Base-by-base conservation (phyloP, 257 asterid species). In the Voacanga thouarsii region DNA sequence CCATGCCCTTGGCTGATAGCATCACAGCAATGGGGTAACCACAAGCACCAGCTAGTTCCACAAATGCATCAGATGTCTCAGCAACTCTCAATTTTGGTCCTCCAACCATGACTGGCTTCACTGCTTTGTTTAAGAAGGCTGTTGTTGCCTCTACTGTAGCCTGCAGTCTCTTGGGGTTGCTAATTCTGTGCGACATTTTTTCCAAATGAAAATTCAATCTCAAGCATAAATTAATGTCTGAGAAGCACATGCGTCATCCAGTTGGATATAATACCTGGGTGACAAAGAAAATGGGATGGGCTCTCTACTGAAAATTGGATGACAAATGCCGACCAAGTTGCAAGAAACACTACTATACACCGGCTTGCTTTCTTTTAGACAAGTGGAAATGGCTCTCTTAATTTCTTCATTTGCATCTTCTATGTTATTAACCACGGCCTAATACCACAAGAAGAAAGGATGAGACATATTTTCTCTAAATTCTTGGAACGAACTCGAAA, bases 371-470 rank as follows among this genome's bases (percentile, higher is more conserved):
- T 93, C 98, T 83, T 84, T 88, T 37, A 93, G 77, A 76, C 96
- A 91, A 2, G 96, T 91, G 53, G 98, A 87, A 74, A 93, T 88
- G 65, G 97, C 97, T 80, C 23, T 86, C 70, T 93, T 97, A 33
- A 93, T 89, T 89, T 93, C 94, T 83, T 93, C 97, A 81, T 89
- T 97, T 9, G 97, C 98, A 83, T 93, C 98, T 15, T 93, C 97
- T 86, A 93, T 80, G 85, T 93, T 84, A 69, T 83, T 89, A 41
- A 93, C 90, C 26, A 91, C 81, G 6, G 97, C 96, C 98, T 93
- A 33, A 45, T 44, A 28, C 47, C 45, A 30, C 70, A 14, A 26
- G 5, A 63, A 28, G 69, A 14, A 63, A 14, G 2, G 39, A 2
- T 28, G 2, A 60, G 66, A 60, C 67, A 26, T 47, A 47, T 10